These are phyloP conservation scores for Haplosporangium sp. DNA, from an alignment of 371 early-diverging fungal species.

Conservation along the genomic window DNA sequence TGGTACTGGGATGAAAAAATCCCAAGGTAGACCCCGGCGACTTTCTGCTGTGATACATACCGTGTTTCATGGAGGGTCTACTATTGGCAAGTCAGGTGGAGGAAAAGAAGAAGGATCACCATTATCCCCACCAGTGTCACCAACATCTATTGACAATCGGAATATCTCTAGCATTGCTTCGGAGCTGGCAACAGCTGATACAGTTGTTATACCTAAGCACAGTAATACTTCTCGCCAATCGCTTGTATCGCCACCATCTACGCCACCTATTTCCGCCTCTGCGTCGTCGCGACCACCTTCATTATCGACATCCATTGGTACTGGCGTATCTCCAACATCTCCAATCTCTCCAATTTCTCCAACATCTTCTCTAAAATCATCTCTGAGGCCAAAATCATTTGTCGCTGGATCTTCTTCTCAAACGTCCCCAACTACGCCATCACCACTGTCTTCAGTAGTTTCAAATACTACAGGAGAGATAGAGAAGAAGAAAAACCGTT, in stretches of 20 bases:
- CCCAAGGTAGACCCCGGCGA: conserved; percentile 7
- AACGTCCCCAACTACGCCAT: not conserved
- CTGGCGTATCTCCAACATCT: not conserved
- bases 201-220: not conserved
- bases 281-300: not conserved
- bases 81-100: not conserved
- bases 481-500: conserved; percentile 29
- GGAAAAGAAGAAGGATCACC: not conserved
- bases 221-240: conserved; percentile 9
- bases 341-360: conserved; percentile 1
- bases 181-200: conserved; percentile 20
- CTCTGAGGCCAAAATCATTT: not conserved
- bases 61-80: conserved; percentile 4
- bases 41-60: conserved; percentile 6
- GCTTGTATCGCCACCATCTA: conserved; percentile 1
- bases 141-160: conserved; percentile 5
- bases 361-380: not conserved
- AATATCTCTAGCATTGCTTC: conserved; percentile 29
- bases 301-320: not conserved
- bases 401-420: not conserved
- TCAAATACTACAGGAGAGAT: not conserved
- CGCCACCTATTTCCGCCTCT: not conserved
- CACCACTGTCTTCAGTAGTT: not conserved
- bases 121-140: conserved; percentile 13
- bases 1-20: not conserved